These are phyloP conservation scores for Tuber calosporum DNA, from an alignment of 495 filamentous ascomycete genomes.

Conservation along the genomic window DNA sequence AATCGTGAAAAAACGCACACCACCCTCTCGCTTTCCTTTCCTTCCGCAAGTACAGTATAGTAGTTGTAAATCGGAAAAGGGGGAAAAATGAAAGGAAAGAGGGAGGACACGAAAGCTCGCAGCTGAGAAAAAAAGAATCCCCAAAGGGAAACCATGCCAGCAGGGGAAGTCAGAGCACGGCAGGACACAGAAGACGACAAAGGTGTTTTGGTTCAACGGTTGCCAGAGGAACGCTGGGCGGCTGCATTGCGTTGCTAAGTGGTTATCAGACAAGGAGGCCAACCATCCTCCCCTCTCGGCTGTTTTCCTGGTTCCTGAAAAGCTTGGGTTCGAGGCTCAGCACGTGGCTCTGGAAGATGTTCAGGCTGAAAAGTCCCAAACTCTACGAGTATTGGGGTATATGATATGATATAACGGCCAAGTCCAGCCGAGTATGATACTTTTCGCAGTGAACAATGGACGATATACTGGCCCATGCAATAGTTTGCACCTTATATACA, in stretches of 20 bases:
- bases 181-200: slow-evolving; percentile 11
- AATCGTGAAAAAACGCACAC: background rate
- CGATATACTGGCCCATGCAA: too few relatives aligned
- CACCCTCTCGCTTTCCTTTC: background rate
- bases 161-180: background rate
- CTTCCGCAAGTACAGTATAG: background rate
- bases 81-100: background rate
- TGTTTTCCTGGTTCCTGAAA: background rate
- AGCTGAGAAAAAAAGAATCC: background rate
- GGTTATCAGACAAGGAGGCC: background rate
- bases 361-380: background rate
- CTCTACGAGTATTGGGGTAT: background rate
- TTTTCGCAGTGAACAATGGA: too few relatives aligned
- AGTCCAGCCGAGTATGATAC: background rate
- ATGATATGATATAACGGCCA: background rate
- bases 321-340: background rate
- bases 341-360: background rate
- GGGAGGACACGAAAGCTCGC: slow-evolving; percentile 4
- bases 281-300: background rate
- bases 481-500: too few relatives aligned
- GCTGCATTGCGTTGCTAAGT: background rate
- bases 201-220: slow-evolving; percentile 31
- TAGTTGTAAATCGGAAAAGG: background rate
- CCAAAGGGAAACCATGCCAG: background rate
- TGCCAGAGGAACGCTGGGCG: slow-evolving; percentile 27